phyloP scores from a whole-genome alignment of 805 yeast genomes.

The Suhomyces sp. region DNA sequence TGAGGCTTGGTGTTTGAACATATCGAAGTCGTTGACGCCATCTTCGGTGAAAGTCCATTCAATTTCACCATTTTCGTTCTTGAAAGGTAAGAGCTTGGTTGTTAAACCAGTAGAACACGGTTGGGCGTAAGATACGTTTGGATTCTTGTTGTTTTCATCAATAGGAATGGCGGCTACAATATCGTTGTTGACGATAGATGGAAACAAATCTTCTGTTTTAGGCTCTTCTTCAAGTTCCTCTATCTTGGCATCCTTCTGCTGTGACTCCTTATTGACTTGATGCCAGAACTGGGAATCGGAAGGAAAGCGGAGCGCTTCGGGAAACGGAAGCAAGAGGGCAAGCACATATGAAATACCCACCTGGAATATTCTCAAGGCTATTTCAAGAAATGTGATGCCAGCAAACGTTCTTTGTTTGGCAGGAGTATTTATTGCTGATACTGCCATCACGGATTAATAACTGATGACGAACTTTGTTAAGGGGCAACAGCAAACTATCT shows the following conservation, averaged over 20 bases:
- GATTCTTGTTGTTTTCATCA: not conserved
- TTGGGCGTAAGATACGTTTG: slow-evolving; percentile 3
- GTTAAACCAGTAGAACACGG: slow-evolving; percentile 52
- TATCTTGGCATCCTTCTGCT: not conserved
- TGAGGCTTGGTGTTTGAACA: slow-evolving; percentile 15
- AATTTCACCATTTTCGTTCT: slow-evolving; percentile 51
- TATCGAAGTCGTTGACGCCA: slow-evolving; percentile 24
- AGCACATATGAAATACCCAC: slow-evolving; percentile 5
- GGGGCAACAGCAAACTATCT: not conserved
- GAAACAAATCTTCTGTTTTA: slow-evolving; percentile 6
- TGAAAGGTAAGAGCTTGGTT: slow-evolving; percentile 49
- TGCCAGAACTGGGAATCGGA: slow-evolving; percentile 2
- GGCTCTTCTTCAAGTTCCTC: not conserved
- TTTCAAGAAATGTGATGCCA: slow-evolving; percentile 6
- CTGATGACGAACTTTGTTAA: not conserved
- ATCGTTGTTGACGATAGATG: slow-evolving; percentile 8
- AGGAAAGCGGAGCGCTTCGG: slow-evolving; percentile 2
- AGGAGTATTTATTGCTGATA: not conserved
- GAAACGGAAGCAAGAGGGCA: slow-evolving; percentile 1
- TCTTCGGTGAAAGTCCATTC: slow-evolving; percentile 56
- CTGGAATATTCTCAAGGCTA: slow-evolving; percentile 6
- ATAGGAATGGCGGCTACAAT: not conserved
- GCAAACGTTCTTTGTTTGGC: slow-evolving; percentile 4
- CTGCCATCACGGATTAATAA: not conserved
- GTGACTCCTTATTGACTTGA: not conserved